A percentile compares a stretch with the other conserved stretches of the same genome.
Evolutionary conservation across 2,329 filamentous ascomycete species (phyloP).

Genomic region (Stemphylium lycopersici): DNA sequence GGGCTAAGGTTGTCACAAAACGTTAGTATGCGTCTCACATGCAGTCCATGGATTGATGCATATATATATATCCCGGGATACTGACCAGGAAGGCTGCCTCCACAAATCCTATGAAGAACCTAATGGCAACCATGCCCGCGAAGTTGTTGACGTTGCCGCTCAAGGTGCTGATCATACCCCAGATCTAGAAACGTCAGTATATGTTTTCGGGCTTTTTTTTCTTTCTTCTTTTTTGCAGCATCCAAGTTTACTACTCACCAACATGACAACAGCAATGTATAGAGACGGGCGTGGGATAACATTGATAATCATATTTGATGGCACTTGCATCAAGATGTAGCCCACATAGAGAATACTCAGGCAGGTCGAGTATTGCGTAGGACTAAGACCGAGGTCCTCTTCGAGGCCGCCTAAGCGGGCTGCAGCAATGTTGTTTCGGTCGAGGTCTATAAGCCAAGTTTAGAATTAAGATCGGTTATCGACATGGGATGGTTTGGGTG

Average conservation of each 20-base stretch:
- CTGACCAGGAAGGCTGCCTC: slow-evolving; percentile 56
- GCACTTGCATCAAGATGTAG: slow-evolving; percentile 38
- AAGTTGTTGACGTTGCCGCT: slow-evolving; percentile 43
- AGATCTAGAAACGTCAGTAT: slow-evolving; percentile 23
- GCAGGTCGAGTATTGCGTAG: slow-evolving; percentile 44
- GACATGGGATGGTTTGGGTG: too few species aligned
- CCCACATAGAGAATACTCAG: slow-evolving; percentile 39
- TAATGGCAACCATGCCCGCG: slow-evolving; percentile 46
- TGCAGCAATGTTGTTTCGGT: slow-evolving; percentile 45
- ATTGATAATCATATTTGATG: slow-evolving; percentile 55
- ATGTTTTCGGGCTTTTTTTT: not conserved
- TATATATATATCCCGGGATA: not conserved
- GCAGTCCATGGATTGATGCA: not conserved
- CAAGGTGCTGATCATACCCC: slow-evolving; percentile 49
- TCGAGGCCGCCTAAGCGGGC: slow-evolving; percentile 43
- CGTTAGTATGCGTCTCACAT: not conserved
- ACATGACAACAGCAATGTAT: slow-evolving; percentile 48
- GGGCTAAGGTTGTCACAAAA: slow-evolving; percentile 41
- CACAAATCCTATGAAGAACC: slow-evolving; percentile 48
- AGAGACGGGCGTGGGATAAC: slow-evolving; percentile 41
- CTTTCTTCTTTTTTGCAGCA: not conserved
- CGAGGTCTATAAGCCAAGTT: slow-evolving; percentile 5
- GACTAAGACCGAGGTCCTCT: slow-evolving; percentile 37
- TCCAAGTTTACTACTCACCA: slow-evolving; percentile 9
- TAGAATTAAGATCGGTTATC: not conserved